A percentile compares a stretch with the other conserved stretches of the same genome.
Conservation (phyloP, 371 early-diverging fungal species). For the Mycotypha africana region DNA sequence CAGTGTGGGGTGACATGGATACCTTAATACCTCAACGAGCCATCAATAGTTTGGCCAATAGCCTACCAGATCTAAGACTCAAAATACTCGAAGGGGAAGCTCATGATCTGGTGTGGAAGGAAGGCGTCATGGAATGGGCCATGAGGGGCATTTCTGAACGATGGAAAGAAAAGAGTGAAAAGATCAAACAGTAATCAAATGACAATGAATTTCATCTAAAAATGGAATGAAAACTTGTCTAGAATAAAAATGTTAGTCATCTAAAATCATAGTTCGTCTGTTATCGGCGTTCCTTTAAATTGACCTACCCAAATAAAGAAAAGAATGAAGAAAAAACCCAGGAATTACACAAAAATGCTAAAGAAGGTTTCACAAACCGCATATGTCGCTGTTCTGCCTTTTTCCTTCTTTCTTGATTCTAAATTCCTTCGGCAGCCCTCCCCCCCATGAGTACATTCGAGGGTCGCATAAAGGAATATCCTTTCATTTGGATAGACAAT, state of each 20-base stretch:
- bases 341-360: too few species aligned
- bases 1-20: slow-evolving; percentile 52
- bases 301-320: neutral
- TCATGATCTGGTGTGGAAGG: slow-evolving; percentile 50
- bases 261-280: neutral
- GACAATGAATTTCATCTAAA: neutral
- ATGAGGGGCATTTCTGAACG: slow-evolving; percentile 35
- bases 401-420: too few species aligned
- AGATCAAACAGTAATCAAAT: neutral
- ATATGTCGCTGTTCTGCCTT: too few species aligned
- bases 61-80: slow-evolving; percentile 32
- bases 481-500: slow-evolving; percentile 33
- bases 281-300: neutral
- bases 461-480: slow-evolving; percentile 42
- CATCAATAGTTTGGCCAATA: slow-evolving; percentile 34
- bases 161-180: neutral
- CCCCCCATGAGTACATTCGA: slow-evolving; percentile 45
- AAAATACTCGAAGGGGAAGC: slow-evolving; percentile 47
- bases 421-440: too few species aligned
- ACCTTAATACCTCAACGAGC: slow-evolving; percentile 34
- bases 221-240: too few species aligned
- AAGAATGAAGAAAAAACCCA: too few species aligned
- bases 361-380: too few species aligned
- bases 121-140: slow-evolving; percentile 51
- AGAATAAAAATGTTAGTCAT: too few species aligned